phyloP scores from a whole-genome alignment of 2,329 filamentous ascomycete genomes.

The Endoconidiophora polonica region DNA sequence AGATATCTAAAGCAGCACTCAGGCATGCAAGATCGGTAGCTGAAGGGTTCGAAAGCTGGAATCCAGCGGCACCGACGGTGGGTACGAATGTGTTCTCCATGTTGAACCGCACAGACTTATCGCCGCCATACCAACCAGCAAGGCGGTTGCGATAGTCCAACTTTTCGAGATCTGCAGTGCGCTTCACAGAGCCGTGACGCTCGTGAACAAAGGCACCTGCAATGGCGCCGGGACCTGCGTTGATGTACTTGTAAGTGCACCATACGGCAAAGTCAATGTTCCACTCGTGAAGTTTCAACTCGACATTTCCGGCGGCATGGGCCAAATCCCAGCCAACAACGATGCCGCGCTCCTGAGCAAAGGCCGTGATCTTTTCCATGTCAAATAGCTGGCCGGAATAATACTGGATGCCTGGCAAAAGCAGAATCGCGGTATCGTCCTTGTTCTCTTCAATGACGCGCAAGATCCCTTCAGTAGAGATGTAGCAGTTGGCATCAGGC shows the following conservation, averaged over 20 bases:
- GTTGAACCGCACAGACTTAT: slow-evolving; percentile 58
- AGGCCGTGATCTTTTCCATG: slow-evolving; percentile 58
- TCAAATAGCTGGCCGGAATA: slow-evolving; percentile 84
- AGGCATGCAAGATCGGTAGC: slow-evolving; percentile 65
- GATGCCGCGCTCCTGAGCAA: slow-evolving; percentile 56
- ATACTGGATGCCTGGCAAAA: slow-evolving; percentile 78
- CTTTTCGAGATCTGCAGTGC: slow-evolving; percentile 16
- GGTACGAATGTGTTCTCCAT: slow-evolving; percentile 74
- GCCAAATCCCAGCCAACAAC: slow-evolving; percentile 76
- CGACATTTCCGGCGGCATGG: slow-evolving; percentile 72
- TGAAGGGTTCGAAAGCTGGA: slow-evolving; percentile 65
- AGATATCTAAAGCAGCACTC: slow-evolving; percentile 55
- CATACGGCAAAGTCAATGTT: slow-evolving; percentile 80
- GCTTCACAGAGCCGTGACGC: slow-evolving; percentile 42
- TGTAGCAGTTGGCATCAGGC: slow-evolving; percentile 40
- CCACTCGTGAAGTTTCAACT: slow-evolving; percentile 72
- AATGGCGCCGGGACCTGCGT: slow-evolving; percentile 68
- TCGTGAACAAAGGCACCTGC: slow-evolving; percentile 69
- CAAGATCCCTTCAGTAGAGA: slow-evolving; percentile 56
- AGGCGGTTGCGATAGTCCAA: slow-evolving; percentile 47
- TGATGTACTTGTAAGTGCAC: slow-evolving; percentile 93
- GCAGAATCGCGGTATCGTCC: slow-evolving; percentile 52
- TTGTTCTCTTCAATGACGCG: slow-evolving; percentile 59
- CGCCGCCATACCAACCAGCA: slow-evolving; percentile 73
- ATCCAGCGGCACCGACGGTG: slow-evolving; percentile 62